Base-by-base conservation (phyloP, 2,329 filamentous ascomycete species). In the Rachicladosporium sp. region DNA sequence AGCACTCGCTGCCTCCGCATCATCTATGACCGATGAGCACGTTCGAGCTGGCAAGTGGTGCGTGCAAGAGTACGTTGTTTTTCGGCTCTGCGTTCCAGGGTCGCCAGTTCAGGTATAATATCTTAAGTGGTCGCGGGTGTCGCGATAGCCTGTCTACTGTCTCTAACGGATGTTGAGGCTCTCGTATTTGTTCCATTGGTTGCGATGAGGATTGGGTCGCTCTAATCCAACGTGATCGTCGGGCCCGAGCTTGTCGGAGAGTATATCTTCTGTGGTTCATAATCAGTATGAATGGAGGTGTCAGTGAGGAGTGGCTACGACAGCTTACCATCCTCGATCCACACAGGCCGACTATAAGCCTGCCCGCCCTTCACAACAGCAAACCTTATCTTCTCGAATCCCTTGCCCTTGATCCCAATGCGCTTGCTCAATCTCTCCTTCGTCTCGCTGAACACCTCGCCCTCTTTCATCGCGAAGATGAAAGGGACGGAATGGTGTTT, bases 321-420 rank as follows among this genome's bases (percentile, higher is more conserved):
- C 29, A 10, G 60, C 79, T 70, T 67, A 94, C 89, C 87, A 65
- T 96, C 91, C 50, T 81, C 78, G 35, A 98, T 68, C 64, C 93
- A 93, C 43, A 77, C 73, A 19, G 87, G 82, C 55, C 82, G 86
- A 31, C 82, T 78, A 62, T 84, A 93, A 37, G 76, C 71, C 29
- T 50, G 64, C 51, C 58, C 82, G 11, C 55, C 52, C 71, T 59
- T 78, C 29, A 95, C 74, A 27, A 93, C 64, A 5, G 87, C 83
- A 67, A 98, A 95, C 63, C 93, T 95, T 62, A 98, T 91, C 70
- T 96, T 96, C 62, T 98, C 89, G 50, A 98, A 88, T 49, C 86
- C 86, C 70, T 98, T 98, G 61, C 91, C 93, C 64, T 95, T 95
- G 65, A 98, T 80, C 19, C 88, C 88, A 1, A 85, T 94, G 43